phyloP scores from a whole-genome alignment of 139 green algal genomes.

The Eudorina sp. region DNA sequence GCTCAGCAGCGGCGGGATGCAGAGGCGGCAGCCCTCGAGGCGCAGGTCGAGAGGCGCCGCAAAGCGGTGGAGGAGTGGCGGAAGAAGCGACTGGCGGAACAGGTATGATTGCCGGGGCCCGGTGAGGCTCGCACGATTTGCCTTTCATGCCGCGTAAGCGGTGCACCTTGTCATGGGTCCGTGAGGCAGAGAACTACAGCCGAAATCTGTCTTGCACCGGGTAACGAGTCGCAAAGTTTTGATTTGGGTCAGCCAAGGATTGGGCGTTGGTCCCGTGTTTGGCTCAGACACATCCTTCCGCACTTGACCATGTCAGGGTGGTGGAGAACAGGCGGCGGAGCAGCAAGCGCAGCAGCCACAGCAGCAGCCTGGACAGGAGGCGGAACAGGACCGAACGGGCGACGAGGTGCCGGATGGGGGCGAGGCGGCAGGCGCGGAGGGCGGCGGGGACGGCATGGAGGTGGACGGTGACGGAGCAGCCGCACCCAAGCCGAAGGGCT shows the following conservation, averaged over 20 bases:
- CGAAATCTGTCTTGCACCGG: no score
- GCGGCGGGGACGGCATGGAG: not conserved
- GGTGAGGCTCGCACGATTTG: not conserved
- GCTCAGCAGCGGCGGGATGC: slow-evolving; percentile 38
- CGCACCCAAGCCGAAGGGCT: slow-evolving; percentile 59
- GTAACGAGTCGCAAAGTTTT: no score
- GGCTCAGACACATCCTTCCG: not conserved
- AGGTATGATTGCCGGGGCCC: not conserved
- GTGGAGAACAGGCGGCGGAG: slow-evolving; percentile 18
- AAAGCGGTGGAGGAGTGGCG: slow-evolving; percentile 84
- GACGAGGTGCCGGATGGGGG: not conserved
- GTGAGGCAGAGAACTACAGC: no score
- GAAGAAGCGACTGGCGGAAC: slow-evolving; percentile 51
- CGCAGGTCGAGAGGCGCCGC: slow-evolving; percentile 76
- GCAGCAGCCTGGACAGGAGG: not conserved
- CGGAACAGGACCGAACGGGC: not conserved
- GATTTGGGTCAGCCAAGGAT: no score
- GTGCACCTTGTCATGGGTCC: no score
- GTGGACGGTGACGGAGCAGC: not conserved
- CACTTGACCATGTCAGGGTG: not conserved
- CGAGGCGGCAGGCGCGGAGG: not conserved
- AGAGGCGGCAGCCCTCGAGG: slow-evolving; percentile 74
- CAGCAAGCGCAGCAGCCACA: not conserved
- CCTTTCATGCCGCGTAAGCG: no score
- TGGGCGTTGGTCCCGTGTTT: no score